Percentiles rank a stretch among this genome's conserved stretches.
These are phyloP conservation scores for Postia placenta DNA, from an alignment of 768 basidiomycete species.

Conservation along the genomic window DNA sequence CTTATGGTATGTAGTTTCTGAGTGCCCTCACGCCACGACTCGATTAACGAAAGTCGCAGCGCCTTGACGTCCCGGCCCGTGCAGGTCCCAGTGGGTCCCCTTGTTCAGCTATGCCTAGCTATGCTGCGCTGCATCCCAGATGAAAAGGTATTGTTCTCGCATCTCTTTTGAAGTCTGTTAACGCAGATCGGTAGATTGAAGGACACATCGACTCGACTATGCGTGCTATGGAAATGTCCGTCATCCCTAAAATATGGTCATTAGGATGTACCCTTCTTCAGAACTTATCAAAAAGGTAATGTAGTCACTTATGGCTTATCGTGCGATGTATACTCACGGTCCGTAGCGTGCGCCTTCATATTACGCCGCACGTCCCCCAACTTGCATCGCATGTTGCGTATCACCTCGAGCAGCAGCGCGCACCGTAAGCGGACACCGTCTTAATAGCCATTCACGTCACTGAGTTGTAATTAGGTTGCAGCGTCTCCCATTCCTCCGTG, in stretches of 20 bases:
- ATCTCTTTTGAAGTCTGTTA: too few relatives aligned
- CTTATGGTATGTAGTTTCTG: slow-evolving; percentile 23
- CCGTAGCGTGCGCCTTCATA: slow-evolving; percentile 43
- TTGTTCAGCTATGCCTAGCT: slow-evolving; percentile 46
- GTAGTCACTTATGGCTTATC: not conserved
- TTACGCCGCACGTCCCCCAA: slow-evolving; percentile 51
- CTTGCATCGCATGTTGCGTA: slow-evolving; percentile 47
- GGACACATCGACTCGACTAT: slow-evolving; percentile 43
- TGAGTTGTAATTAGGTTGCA: slow-evolving; percentile 9
- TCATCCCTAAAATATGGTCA: slow-evolving; percentile 46
- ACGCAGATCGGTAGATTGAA: slow-evolving; percentile 43
- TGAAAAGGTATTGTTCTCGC: slow-evolving; percentile 30
- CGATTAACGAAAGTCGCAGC: slow-evolving; percentile 29
- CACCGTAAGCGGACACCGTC: slow-evolving; percentile 35
- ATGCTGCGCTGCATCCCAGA: slow-evolving; percentile 42
- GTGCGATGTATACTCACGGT: not conserved
- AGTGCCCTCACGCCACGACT: not conserved
- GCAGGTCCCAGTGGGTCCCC: slow-evolving; percentile 57
- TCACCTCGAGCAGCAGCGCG: slow-evolving; percentile 54
- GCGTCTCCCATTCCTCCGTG: slow-evolving; percentile 35
- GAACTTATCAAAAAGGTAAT: slow-evolving; percentile 43
- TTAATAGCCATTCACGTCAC: not conserved
- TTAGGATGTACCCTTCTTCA: slow-evolving; percentile 47
- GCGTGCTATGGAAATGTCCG: slow-evolving; percentile 48
- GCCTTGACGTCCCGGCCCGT: slow-evolving; percentile 55